Conservation (phyloP, 169 alveolate species). For the Plasmodium ovale region DNA sequence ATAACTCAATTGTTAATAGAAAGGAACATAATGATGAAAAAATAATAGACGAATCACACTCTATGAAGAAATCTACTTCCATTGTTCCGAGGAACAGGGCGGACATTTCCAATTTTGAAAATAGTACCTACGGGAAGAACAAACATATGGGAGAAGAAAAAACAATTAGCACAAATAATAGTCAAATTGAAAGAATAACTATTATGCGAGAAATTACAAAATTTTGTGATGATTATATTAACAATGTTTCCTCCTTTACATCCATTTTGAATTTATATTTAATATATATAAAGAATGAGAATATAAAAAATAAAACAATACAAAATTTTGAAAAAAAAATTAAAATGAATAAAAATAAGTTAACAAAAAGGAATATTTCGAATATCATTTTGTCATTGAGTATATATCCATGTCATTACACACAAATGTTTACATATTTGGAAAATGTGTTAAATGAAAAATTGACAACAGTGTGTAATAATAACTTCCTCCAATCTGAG, state of each 20-base stretch:
- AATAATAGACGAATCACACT: neutral
- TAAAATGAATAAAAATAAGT: conserved; percentile 62
- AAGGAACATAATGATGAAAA: neutral
- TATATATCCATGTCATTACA: conserved; percentile 59
- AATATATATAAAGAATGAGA: conserved; percentile 51
- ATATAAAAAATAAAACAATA: conserved; percentile 42
- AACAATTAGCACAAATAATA: neutral
- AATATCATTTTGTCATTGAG: conserved; percentile 59
- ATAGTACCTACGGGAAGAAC: neutral
- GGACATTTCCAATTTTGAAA: neutral
- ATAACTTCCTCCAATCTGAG: neutral
- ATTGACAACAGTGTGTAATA: neutral
- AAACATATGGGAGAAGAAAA: neutral
- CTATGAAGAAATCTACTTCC: neutral
- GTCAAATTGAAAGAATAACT: neutral
- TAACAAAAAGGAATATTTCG: conserved; percentile 49
- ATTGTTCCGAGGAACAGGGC: neutral
- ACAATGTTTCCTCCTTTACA: conserved; percentile 26
- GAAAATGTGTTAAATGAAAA: conserved; percentile 68
- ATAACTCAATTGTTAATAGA: neutral
- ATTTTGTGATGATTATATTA: conserved; percentile 47
- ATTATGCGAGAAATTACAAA: conserved; percentile 26
- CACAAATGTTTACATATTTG: conserved; percentile 65
- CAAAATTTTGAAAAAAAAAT: conserved; percentile 59
- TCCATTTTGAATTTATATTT: conserved; percentile 43